Conservation (phyloP, 257 asterid species). For the Solanum commersonii region DNA sequence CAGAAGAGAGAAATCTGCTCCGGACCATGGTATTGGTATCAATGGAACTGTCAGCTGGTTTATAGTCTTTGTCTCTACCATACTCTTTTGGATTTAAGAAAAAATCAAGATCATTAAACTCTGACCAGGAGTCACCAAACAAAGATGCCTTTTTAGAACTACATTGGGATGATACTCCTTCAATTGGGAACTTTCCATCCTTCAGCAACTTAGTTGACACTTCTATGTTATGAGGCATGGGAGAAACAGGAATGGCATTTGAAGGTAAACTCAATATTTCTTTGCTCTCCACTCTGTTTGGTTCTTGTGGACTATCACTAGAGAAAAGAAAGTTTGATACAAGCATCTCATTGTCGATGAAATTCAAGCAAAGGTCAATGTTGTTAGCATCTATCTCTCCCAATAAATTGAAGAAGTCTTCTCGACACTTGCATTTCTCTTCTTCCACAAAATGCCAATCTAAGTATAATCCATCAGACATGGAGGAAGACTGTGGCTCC, state of each 20-base stretch:
- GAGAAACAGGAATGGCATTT: constrained; percentile 14
- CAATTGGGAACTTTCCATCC: constrained; percentile 18
- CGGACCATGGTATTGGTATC: constrained; percentile 12
- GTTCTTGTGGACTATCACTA: constrained; percentile 25
- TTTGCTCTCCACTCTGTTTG: constrained; percentile 28
- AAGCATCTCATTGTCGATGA: constrained; percentile 27
- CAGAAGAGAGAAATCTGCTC: constrained; percentile 13
- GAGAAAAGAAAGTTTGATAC: constrained; percentile 52
- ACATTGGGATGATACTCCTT: constrained; percentile 19
- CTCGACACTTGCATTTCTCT: constrained; percentile 27
- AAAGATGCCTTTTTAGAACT: constrained; percentile 27
- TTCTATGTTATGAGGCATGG: constrained; percentile 19
- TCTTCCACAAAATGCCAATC: constrained; percentile 81
- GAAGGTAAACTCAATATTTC: constrained; percentile 29
- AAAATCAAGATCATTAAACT: constrained; percentile 43
- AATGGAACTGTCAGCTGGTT: constrained; percentile 22
- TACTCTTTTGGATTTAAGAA: constrained; percentile 45
- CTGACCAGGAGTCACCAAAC: constrained; percentile 47
- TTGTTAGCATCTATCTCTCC: constrained; percentile 41
- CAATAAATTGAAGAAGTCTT: constrained; percentile 30
- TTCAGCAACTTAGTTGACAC: constrained; percentile 25
- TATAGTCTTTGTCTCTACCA: constrained; percentile 24
- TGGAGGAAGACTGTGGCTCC: constrained; percentile 52
- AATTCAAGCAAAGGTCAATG: constrained; percentile 26
- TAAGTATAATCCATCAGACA: constrained; percentile 73